Base-by-base conservation (phyloP, 805 yeast genomes). In the Maudiozyma serrabonitensis region DNA sequence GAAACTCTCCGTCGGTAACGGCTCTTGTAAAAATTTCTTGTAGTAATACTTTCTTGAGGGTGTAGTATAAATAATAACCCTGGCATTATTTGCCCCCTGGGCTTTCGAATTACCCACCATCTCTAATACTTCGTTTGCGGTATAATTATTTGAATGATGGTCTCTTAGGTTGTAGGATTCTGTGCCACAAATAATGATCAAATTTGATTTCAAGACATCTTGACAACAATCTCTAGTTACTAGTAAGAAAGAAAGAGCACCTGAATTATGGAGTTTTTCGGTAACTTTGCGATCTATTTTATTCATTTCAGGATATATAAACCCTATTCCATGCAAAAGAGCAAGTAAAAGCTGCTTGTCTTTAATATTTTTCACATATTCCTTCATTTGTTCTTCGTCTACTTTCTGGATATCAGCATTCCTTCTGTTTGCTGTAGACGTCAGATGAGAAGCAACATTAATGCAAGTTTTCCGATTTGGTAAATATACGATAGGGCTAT, bases 1-100 rank as follows among this genome's bases (percentile, higher is more conserved):
- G 56, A 75, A 78, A 66, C 96, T 87, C 64, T 95, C 99, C 26
- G 88, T 70, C 0, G 98, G 97, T 12, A 88, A 63, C 0, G 95
- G 78, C 52, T 84, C 87, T 15, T 69, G 73, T 46, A 93, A 60
- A 61, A 90, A 87, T 58, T 81, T 80, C 47, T 74, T 77, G 63
- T 85, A 88, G 60, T 84, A 90, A 0, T 73, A 76, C 25, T 77
- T 68, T 56, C 75, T 80, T 2, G 79, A 59, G 0, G 74, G 54
- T 45, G 75, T 75, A 0, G 96, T 83, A 51, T 81, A 71, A 4
- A 91, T 69, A 35, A 78, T 54, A 0, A 75, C 84, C 31, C 63
- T 68, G 0, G 77, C 76, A 15, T 26, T 28, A 11, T 5, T 13
- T 9, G 57, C 53, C 2, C 52, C 56, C 6, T 59, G 55, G 16